Base-by-base conservation (phyloP, 805 yeast species). In the Barnettozyma pratensis region DNA sequence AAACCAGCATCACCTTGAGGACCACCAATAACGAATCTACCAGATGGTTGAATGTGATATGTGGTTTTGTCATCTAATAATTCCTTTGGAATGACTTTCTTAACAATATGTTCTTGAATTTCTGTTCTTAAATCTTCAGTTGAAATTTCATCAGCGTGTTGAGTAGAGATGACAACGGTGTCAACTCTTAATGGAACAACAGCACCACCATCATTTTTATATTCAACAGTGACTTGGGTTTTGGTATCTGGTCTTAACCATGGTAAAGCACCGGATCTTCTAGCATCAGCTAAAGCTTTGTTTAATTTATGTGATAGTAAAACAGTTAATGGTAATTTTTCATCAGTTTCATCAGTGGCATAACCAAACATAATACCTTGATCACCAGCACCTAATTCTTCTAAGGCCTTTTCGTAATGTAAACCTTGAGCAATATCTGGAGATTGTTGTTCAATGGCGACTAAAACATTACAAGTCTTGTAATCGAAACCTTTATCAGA, bases 1-100 rank as follows among this genome's bases (percentile, higher is more conserved):
- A 94, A 79, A 80, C 99, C 99, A 60, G 99, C 99, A 72, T 94
- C 99, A 83, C 99, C 99, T 77, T 94, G 99, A 62, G 99, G 99
- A 73, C 99, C 99, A 78, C 99, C 99, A 69, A 94, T 94, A 66
- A 94, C 97, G 83, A 94, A 94, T 76, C 98, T 87, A 63, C 99
- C 99, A 57, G 98, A 90, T 64, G 99, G 99, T 77, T 94, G 99
- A 69, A 94, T 90, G 83, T 92, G 97, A 83, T 89, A 91, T 67
- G 84, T 77, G 71, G 99, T 94, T 75, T 87, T 88, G 68, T 85
- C 97, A 70, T 94, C 98, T 68, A 94, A 83, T 68, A 87, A 79
- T 58, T 89, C 75, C 52, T 83, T 84, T 65, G 99, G 97, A 60
- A 91, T 88, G 60, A 94, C 97, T 77, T 87, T 87, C 75, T 89